phyloP scores from a whole-genome alignment of 1,284 basidiomycete genomes.

The Pyrrhoderma lamaoense region DNA sequence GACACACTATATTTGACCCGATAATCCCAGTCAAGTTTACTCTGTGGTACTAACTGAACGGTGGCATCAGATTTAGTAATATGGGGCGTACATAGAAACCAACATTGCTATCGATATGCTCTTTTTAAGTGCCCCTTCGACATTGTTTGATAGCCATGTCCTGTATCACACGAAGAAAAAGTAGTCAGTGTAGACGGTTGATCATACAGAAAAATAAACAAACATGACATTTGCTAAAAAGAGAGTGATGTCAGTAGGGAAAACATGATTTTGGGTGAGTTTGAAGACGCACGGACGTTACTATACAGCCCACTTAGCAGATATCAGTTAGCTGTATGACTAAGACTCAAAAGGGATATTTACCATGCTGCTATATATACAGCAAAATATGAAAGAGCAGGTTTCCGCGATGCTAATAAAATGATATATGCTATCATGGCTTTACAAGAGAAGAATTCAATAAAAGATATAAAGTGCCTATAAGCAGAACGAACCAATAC shows the following conservation, averaged over 20 bases:
- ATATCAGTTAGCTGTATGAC: not conserved
- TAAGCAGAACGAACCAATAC: conserved; percentile 33
- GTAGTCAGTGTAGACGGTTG: not conserved
- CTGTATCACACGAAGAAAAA: conserved; percentile 28
- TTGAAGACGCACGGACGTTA: not conserved
- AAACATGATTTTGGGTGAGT: too few relatives aligned
- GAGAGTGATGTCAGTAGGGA: not conserved
- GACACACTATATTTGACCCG: conserved; percentile 36
- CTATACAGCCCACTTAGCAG: not conserved
- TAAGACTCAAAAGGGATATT: too few relatives aligned
- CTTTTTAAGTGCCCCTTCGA: conserved; percentile 70
- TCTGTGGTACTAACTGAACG: conserved; percentile 20
- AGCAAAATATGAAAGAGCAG: conserved; percentile 60
- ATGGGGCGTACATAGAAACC: conserved; percentile 39
- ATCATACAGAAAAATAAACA: conserved; percentile 24
- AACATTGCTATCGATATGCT: conserved; percentile 65
- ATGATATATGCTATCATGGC: conserved; percentile 56
- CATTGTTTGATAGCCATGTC: conserved; percentile 65
- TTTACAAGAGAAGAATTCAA: conserved; percentile 26
- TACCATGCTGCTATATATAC: conserved; percentile 60
- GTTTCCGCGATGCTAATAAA: conserved; percentile 50
- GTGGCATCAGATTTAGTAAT: not conserved
- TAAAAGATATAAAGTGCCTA: not conserved
- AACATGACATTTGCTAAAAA: conserved; percentile 54
- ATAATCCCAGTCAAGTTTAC: conserved; percentile 43